Evolutionary conservation across 805 yeast species (phyloP), one percentile per base, ranked within the genome.

Genomic region (Zygoascus ofunaensis): DNA sequence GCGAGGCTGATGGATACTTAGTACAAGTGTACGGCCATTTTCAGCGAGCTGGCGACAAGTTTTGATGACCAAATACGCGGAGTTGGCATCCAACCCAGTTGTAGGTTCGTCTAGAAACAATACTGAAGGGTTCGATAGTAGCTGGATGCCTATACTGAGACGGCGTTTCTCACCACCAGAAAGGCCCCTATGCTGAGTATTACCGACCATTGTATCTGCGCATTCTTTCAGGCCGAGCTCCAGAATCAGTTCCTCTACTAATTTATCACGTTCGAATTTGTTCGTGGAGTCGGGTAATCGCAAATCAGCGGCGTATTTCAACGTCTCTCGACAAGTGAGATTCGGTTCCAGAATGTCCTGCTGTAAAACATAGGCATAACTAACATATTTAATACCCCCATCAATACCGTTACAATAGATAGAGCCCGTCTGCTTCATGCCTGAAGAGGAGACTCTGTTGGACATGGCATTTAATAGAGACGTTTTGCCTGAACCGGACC

Each of bases 121-220:
- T 1, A 86, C 65, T 0, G 87, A 76, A 0, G 95, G 95, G 50
- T 79, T 82, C 4, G 83, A 74, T 39, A 86, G 67, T 56, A 86
- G 64, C 58, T 86, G 94, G 15, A 85, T 74, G 0, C 86, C 95
- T 32, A 86, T 73, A 37, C 89, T 80, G 3, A 83, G 70, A 47
- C 95, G 63, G 55, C 95, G 61, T 55, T 79, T 81, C 56, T 86
- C 95, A 26, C 95, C 95, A 14, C 95, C 95, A 3, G 90, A 82
- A 4, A 86, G 63, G 21, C 83, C 86, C 46, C 72, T 72, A 43
- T 71, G 72, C 3, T 66, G 64, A 2, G 63, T 49, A 47, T 76
- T 76, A 17, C 79, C 80, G 1, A 84, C 80, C 3, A 68, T 50
- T 0, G 82, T 78, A 49, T 80, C 68, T 8, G 73, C 73, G 43